Evolutionary conservation across 345 rosid genomes (phyloP).

Genomic region (Ceriops decandra): DNA sequence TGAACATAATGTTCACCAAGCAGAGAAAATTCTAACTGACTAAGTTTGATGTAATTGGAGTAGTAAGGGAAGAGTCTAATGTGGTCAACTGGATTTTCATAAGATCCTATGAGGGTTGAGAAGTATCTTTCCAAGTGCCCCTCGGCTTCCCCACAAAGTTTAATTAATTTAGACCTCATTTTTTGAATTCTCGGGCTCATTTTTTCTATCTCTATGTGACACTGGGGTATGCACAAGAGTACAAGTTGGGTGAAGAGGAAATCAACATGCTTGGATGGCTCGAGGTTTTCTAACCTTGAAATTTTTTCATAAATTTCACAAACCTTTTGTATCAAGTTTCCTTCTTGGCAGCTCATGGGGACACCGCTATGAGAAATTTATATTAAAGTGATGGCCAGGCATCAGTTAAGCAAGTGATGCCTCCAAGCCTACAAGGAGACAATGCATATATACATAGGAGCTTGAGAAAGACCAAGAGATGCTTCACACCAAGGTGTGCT

Average conservation of each 20-base stretch:
- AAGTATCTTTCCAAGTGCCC: constrained; percentile 22
- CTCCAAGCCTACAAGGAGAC: not conserved
- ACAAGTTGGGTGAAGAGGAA: constrained; percentile 25
- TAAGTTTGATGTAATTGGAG: constrained; percentile 25
- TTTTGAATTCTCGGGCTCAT: constrained; percentile 8
- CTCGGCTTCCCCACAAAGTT: constrained; percentile 21
- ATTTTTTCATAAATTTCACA: constrained; percentile 17
- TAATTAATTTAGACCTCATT: constrained; percentile 21
- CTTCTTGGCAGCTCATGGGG: constrained; percentile 14
- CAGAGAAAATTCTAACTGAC: constrained; percentile 13
- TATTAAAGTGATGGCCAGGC: not conserved
- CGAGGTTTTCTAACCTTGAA: constrained; percentile 7
- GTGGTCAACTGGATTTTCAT: constrained; percentile 18
- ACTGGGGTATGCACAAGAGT: constrained; percentile 3
- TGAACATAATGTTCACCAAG: not conserved
- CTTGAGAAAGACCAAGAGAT: not conserved
- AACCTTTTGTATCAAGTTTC: constrained; percentile 11
- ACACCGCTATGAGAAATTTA: not conserved
- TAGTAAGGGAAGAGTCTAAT: constrained; percentile 23
- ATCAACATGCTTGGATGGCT: constrained; percentile 19
- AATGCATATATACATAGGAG: not conserved
- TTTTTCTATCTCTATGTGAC: constrained; percentile 14
- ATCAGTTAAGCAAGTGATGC: not conserved
- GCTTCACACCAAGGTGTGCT: not conserved
- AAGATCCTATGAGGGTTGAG: constrained; percentile 15